Percentiles rank a stretch among this genome's conserved stretches.
Evolutionary conservation across 116 monocot species (phyloP).

Genomic region (Trichopus zeylanicus): DNA sequence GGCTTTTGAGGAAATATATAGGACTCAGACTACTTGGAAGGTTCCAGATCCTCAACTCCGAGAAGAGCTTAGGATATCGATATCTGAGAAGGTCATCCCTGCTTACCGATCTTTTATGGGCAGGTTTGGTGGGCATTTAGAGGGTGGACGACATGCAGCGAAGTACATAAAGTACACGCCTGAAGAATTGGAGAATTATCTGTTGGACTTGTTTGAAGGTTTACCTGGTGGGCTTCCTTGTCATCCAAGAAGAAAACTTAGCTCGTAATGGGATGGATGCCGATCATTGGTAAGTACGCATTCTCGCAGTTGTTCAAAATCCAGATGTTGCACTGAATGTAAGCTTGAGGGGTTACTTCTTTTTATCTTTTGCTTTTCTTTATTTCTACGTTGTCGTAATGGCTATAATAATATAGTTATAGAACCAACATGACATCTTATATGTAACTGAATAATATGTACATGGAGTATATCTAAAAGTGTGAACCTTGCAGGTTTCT

Average conservation of each 20-base stretch:
- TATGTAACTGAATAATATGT: not conserved
- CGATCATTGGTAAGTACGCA: not conserved
- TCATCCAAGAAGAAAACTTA: slow-evolving; percentile 42
- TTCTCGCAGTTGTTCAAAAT: not conserved
- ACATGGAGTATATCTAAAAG: not conserved
- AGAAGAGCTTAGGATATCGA: slow-evolving; percentile 55
- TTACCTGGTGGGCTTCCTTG: slow-evolving; percentile 24
- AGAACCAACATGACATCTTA: not conserved
- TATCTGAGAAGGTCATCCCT: slow-evolving; percentile 45
- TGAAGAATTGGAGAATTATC: slow-evolving; percentile 43
- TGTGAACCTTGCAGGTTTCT: not conserved
- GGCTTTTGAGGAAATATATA: slow-evolving; percentile 65
- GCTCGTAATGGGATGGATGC: slow-evolving; percentile 7
- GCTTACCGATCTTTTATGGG: slow-evolving; percentile 58
- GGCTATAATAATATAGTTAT: not conserved
- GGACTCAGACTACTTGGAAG: slow-evolving; percentile 54
- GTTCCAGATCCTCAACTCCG: slow-evolving; percentile 36
- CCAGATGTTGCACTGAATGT: not conserved
- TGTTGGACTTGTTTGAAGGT: slow-evolving; percentile 71
- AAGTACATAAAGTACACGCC: slow-evolving; percentile 51
- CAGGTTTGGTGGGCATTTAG: slow-evolving; percentile 23
- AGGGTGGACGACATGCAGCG: slow-evolving; percentile 24
- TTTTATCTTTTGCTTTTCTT: not conserved
- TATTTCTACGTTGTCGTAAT: not conserved
- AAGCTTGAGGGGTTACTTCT: no score